Evolutionary conservation across 768 basidiomycete species (phyloP).

Genomic region (Leccinum subtestaceum): DNA sequence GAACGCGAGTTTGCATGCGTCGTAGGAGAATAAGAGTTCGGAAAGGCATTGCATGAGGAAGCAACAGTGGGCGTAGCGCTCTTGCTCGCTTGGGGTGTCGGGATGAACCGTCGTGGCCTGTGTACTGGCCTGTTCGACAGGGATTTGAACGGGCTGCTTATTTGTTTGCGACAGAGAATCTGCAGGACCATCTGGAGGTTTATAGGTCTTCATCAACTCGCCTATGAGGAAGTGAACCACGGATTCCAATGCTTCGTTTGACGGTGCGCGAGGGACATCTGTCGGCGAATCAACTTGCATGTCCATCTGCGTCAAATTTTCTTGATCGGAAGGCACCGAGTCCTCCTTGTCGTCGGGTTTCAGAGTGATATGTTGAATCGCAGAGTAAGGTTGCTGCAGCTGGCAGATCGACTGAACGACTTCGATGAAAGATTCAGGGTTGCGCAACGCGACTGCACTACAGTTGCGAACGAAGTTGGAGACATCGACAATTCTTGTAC

Average conservation of each 20-base stretch:
- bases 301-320: conserved; percentile 33
- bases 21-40: conserved; percentile 91
- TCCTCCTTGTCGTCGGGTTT: conserved; percentile 38
- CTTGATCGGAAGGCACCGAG: conserved; percentile 7
- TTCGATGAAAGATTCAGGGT: conserved; percentile 73
- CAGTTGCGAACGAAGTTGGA: conserved; percentile 71
- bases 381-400: conserved; percentile 62
- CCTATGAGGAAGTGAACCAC: conserved; percentile 67
- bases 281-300: conserved; percentile 57
- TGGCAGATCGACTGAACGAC: conserved; percentile 69
- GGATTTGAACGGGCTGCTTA: conserved; percentile 10
- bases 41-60: conserved; percentile 91
- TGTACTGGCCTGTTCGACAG: conserved; percentile 18
- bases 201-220: conserved; percentile 66
- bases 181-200: conserved; percentile 38
- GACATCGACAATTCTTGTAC: conserved; percentile 67
- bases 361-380: conserved; percentile 56
- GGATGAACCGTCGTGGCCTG: conserved; percentile 9
- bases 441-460: conserved; percentile 77
- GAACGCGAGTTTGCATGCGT: conserved; percentile 85
- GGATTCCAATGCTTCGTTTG: conserved; percentile 51
- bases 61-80: conserved; percentile 55
- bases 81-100: conserved; percentile 21
- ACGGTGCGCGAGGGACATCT: conserved; percentile 23
- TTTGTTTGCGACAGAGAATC: conserved; percentile 13